phyloP scores from a whole-genome alignment of 495 filamentous ascomycete genomes.

The Xylaria scruposa region DNA sequence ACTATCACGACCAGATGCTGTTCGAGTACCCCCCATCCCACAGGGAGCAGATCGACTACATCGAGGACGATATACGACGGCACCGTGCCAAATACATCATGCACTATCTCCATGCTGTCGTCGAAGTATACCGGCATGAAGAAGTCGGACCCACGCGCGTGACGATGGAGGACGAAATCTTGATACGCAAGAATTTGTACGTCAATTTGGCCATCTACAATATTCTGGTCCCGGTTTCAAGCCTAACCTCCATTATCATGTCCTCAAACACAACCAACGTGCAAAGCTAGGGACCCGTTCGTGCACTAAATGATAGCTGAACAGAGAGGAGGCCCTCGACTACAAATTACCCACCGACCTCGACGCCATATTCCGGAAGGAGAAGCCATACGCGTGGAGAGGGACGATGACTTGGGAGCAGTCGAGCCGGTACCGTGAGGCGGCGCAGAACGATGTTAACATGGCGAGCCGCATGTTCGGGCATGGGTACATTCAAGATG shows the following conservation, averaged over 20 bases:
- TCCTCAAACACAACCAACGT: background rate
- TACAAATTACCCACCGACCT: conserved; percentile 21
- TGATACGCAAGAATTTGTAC: conserved; percentile 19
- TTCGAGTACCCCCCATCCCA: background rate
- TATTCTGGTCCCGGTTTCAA: background rate
- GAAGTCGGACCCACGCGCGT: conserved; percentile 19
- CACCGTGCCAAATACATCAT: conserved; percentile 28
- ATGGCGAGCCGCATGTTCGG: conserved; percentile 8
- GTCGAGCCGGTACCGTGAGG: conserved; percentile 6
- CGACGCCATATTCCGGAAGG: conserved; percentile 20
- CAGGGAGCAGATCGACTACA: conserved; percentile 2
- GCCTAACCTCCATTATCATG: background rate
- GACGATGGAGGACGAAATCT: conserved; percentile 21
- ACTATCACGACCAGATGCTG: conserved; percentile 29
- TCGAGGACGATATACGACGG: conserved; percentile 20
- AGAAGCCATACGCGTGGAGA: conserved; percentile 21
- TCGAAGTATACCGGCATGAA: conserved; percentile 16
- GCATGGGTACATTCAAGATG: conserved; percentile 15
- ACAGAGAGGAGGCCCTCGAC: conserved; percentile 22
- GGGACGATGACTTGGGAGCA: conserved; percentile 22
- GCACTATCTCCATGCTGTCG: conserved; percentile 28
- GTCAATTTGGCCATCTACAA: background rate
- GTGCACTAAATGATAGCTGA: background rate
- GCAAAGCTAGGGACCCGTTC: background rate
- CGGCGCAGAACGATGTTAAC: background rate